These are phyloP conservation scores for Oropetium thomaeum DNA, from an alignment of 176 grass and related monocot genomes.

Conservation along the genomic window DNA sequence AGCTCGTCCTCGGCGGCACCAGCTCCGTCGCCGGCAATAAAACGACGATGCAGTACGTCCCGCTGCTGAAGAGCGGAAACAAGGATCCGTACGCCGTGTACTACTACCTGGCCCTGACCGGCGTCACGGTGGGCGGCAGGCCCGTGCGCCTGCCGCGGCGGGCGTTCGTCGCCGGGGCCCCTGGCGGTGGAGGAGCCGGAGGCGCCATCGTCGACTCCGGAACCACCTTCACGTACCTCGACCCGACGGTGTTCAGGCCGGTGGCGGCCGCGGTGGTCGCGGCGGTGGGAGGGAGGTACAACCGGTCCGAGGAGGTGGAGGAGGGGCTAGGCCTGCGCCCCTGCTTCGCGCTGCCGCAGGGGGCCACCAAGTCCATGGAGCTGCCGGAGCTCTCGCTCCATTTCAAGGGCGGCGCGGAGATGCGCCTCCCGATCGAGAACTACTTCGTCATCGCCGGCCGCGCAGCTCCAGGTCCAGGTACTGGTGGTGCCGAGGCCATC, in stretches of 20 bases:
- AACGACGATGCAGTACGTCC: conserved; percentile 44
- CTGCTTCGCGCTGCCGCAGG: conserved; percentile 63
- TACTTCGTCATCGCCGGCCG: conserved; percentile 52
- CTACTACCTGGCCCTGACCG: conserved; percentile 65
- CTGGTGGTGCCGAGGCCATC: conserved; percentile 19
- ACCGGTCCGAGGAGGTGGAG: conserved; percentile 52
- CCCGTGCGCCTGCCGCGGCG: conserved; percentile 40
- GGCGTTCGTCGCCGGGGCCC: conserved; percentile 25
- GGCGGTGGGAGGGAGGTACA: conserved; percentile 44
- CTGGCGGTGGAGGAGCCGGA: conserved; percentile 27
- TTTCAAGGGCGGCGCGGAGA: conserved; percentile 58
- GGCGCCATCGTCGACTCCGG: conserved; percentile 87
- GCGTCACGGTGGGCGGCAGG: conserved; percentile 54
- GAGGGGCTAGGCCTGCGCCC: conserved; percentile 48
- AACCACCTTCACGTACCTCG: conserved; percentile 81
- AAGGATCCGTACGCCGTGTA: conserved; percentile 60
- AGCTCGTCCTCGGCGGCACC: conserved; percentile 52
- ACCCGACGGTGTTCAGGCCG: conserved; percentile 51
- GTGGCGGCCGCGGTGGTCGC: conserved; percentile 38
- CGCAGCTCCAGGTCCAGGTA: background rate
- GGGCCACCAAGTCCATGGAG: conserved; percentile 28
- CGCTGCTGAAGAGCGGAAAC: background rate
- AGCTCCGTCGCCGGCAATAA: background rate
- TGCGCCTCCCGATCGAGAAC: conserved; percentile 80
- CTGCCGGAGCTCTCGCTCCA: conserved; percentile 59